phyloP scores from a whole-genome alignment of 768 basidiomycete species.

The Suillus sp. region DNA sequence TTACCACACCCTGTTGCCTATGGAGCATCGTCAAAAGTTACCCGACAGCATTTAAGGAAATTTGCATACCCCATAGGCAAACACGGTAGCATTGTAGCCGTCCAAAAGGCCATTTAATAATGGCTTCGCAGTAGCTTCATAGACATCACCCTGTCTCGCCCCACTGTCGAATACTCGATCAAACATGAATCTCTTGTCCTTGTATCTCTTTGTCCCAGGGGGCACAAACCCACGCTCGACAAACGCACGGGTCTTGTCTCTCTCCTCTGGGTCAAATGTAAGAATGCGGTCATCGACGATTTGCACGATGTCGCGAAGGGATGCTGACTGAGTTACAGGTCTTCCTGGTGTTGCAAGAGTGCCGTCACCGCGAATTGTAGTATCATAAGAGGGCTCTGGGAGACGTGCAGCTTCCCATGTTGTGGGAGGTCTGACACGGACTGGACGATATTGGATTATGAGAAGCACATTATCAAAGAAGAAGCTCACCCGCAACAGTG shows the following conservation, averaged over 20 bases:
- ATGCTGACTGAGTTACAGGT: conserved; percentile 51
- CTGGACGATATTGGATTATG: conserved; percentile 42
- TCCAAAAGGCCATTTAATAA: conserved; percentile 84
- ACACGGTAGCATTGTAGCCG: conserved; percentile 96
- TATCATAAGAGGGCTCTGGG: conserved; percentile 72
- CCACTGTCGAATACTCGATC: conserved; percentile 88
- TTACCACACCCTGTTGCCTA: conserved; percentile 99
- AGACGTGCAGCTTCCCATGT: conserved; percentile 83
- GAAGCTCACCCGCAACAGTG: conserved; percentile 71
- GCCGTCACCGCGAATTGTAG: conserved; percentile 80
- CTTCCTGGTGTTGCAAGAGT: conserved; percentile 70
- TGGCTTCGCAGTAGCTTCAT: conserved; percentile 82
- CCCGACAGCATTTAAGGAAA: conserved; percentile 6
- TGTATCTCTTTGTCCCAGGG: conserved; percentile 90
- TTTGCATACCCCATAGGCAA: conserved; percentile 91
- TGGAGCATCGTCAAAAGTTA: conserved; percentile 19
- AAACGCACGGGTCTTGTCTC: conserved; percentile 77
- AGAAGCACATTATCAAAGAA: conserved; percentile 21
- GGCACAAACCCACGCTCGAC: conserved; percentile 84
- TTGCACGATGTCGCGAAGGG: conserved; percentile 78
- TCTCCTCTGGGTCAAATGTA: conserved; percentile 95
- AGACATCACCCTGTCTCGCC: conserved; percentile 84
- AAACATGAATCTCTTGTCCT: conserved; percentile 97
- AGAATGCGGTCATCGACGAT: conserved; percentile 93
- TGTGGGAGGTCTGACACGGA: conserved; percentile 89